A percentile compares a stretch with the other conserved stretches of the same genome.
These are phyloP conservation scores for Salvia hispanica DNA, from an alignment of 257 asterid genomes.

Conservation along the genomic window DNA sequence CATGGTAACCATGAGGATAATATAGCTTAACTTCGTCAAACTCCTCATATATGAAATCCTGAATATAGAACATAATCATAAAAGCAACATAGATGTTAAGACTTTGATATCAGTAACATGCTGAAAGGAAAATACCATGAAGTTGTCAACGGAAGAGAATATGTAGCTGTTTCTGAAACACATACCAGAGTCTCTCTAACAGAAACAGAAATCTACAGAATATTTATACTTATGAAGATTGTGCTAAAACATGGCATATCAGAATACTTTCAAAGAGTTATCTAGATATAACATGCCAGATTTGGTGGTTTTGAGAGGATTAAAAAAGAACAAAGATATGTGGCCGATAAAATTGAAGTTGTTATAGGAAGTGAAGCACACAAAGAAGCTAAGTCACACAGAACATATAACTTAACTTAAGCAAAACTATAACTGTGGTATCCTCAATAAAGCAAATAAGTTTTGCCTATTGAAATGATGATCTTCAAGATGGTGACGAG, in stretches of 20 bases:
- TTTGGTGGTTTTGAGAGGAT: background rate
- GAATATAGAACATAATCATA: conserved; percentile 6
- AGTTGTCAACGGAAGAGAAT: background rate
- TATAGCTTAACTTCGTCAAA: conserved; percentile 70
- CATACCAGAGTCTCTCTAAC: background rate
- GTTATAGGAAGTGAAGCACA: background rate
- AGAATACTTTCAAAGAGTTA: conserved; percentile 4
- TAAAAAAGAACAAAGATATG: background rate
- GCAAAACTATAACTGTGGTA: background rate
- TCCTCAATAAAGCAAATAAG: conserved; percentile 2
- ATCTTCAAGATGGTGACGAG: conserved; percentile 13
- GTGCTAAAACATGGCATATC: background rate
- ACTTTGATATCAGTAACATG: conserved; percentile 10
- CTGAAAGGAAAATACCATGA: conserved; percentile 3
- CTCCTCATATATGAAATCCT: conserved; percentile 89
- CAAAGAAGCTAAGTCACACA: conserved; percentile 8
- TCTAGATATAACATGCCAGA: background rate
- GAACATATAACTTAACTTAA: background rate
- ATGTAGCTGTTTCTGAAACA: background rate
- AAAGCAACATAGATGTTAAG: conserved; percentile 19
- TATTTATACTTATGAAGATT: background rate
- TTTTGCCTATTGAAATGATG: background rate
- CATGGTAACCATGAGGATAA: conserved; percentile 98
- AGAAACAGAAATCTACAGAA: conserved; percentile 10
- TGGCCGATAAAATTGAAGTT: background rate